A percentile compares a stretch with the other conserved stretches of the same genome.
Conservation (phyloP, 768 basidiomycete genomes). For the Boletus barrowsii region DNA sequence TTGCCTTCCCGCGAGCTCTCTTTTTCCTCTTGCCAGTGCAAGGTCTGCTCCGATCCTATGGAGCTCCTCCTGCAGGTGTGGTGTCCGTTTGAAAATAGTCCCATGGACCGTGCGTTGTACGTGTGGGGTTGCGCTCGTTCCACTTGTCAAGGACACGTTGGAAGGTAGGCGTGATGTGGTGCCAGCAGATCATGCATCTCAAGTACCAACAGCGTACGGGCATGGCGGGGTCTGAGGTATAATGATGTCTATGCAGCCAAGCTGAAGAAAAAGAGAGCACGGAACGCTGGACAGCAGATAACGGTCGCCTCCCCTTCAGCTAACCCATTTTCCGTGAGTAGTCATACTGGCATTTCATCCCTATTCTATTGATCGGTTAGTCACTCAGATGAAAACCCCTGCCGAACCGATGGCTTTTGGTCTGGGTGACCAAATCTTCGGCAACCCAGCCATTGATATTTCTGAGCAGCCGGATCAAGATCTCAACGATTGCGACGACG, state of each 20-base stretch:
- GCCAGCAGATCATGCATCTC: slow-evolving; percentile 8
- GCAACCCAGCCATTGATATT: slow-evolving; percentile 26
- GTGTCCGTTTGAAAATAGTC: slow-evolving; percentile 85
- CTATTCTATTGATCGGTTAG: not conserved
- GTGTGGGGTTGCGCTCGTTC: slow-evolving; percentile 77
- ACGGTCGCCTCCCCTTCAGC: slow-evolving; percentile 33
- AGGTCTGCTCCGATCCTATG: slow-evolving; percentile 68
- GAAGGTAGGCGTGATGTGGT: slow-evolving; percentile 55
- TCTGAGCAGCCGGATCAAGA: slow-evolving; percentile 14
- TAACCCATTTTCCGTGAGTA: slow-evolving; percentile 72
- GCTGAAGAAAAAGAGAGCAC: slow-evolving; percentile 53
- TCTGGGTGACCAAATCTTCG: slow-evolving; percentile 69
- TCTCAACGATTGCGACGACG: slow-evolving; percentile 28
- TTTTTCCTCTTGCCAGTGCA: slow-evolving; percentile 65
- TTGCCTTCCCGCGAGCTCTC: slow-evolving; percentile 61
- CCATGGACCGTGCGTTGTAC: slow-evolving; percentile 81
- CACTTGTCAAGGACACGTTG: slow-evolving; percentile 70
- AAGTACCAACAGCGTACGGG: slow-evolving; percentile 57
- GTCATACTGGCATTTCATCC: not conserved
- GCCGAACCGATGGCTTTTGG: slow-evolving; percentile 42
- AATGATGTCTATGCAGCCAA: slow-evolving; percentile 76
- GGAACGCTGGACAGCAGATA: slow-evolving; percentile 38
- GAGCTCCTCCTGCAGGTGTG: slow-evolving; percentile 83
- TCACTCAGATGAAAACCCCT: slow-evolving; percentile 26
- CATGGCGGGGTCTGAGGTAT: slow-evolving; percentile 72